Evolutionary conservation across 805 yeast species (phyloP).

Genomic region (Zygosaccharomyces bisporus): DNA sequence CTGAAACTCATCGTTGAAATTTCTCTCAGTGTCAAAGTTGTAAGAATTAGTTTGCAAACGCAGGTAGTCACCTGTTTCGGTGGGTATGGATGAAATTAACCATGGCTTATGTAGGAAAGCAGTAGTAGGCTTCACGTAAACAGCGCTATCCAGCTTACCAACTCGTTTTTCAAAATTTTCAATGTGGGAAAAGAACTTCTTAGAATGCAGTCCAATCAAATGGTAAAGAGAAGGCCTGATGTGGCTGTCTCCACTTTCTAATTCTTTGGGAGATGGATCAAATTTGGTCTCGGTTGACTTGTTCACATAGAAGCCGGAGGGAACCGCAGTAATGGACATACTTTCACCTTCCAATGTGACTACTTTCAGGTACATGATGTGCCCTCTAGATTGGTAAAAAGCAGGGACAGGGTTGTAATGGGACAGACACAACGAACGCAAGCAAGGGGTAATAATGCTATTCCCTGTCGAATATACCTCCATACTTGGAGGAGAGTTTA

Average conservation of each 20-base stretch:
- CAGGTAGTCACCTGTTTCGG: constrained; percentile 50
- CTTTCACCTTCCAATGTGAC: constrained; percentile 80
- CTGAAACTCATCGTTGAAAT: constrained; percentile 92
- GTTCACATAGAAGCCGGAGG: constrained; percentile 76
- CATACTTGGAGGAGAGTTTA: constrained; percentile 17
- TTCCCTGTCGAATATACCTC: constrained; percentile 21
- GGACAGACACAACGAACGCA: constrained; percentile 64
- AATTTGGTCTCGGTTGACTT: constrained; percentile 63
- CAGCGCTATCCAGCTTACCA: constrained; percentile 45
- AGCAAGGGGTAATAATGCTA: constrained; percentile 36
- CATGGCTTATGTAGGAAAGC: constrained; percentile 69
- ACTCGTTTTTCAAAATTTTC: constrained; percentile 48
- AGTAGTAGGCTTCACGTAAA: constrained; percentile 60
- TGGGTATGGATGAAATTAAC: constrained; percentile 43
- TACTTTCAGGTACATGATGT: constrained; percentile 68
- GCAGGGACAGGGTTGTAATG: constrained; percentile 86
- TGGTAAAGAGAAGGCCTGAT: constrained; percentile 49
- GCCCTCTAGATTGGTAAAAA: constrained; percentile 62
- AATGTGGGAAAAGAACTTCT: constrained; percentile 53
- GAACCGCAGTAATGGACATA: constrained; percentile 71
- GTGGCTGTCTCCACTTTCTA: constrained; percentile 16
- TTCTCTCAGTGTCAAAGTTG: constrained; percentile 46
- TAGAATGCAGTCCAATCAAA: constrained; percentile 62
- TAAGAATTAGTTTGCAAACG: constrained; percentile 48
- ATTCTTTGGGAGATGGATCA: constrained; percentile 54